Evolutionary conservation across 2,329 filamentous ascomycete species (phyloP).

Genomic region (Ceratocystis lukuohia): DNA sequence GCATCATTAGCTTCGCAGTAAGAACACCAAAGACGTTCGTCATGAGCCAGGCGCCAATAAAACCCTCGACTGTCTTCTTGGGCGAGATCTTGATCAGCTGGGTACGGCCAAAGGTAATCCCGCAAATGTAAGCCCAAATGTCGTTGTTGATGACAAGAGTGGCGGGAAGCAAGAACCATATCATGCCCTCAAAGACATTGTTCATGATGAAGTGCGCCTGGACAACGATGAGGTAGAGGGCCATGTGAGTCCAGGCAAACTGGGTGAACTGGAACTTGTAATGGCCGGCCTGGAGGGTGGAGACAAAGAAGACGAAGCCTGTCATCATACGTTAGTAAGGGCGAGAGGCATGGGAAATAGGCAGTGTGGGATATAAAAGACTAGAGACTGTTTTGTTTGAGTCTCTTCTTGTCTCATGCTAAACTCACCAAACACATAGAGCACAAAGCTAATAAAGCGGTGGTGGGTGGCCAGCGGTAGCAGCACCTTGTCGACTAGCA

Average conservation of each 20-base stretch:
- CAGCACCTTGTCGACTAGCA: conserved; percentile 85
- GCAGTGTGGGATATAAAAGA: not conserved
- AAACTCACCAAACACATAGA: conserved; percentile 81
- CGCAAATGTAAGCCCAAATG: conserved; percentile 95
- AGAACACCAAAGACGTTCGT: conserved; percentile 74
- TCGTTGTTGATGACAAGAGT: conserved; percentile 96
- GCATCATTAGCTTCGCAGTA: conserved; percentile 72
- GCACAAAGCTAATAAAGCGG: conserved; percentile 94
- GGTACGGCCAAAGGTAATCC: conserved; percentile 90
- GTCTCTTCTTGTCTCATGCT: not conserved
- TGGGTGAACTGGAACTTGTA: conserved; percentile 99
- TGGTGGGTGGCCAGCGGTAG: conserved; percentile 92
- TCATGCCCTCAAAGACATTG: conserved; percentile 98
- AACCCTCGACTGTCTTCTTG: conserved; percentile 98
- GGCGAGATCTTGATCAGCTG: conserved; percentile 96
- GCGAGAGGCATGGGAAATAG: conserved; percentile 22
- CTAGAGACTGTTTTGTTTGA: too few relatives aligned
- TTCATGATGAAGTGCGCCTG: conserved; percentile 99
- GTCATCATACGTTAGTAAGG: not conserved
- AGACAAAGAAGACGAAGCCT: conserved; percentile 98
- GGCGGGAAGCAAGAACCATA: conserved; percentile 97
- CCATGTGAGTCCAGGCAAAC: conserved; percentile 99
- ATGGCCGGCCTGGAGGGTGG: conserved; percentile 83
- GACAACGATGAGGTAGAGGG: conserved; percentile 90
- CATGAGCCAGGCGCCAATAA: conserved; percentile 91